Conservation (phyloP, 495 filamentous ascomycete genomes). For the Achaetomiella virescens region DNA sequence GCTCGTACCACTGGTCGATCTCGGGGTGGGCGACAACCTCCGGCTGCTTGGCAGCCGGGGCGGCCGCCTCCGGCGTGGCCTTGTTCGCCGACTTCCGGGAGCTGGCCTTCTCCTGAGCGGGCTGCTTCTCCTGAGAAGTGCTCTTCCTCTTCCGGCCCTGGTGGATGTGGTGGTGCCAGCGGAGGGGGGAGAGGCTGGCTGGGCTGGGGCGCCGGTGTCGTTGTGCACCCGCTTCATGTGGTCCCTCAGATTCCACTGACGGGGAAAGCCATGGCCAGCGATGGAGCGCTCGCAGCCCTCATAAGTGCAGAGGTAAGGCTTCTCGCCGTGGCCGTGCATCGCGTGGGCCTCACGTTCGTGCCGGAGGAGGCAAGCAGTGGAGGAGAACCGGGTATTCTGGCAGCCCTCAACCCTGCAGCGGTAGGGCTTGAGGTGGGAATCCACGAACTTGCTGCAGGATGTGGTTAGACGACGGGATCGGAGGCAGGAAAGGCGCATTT, state of each 20-base stretch:
- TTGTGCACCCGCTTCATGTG: conserved; percentile 93
- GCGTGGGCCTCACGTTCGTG: conserved; percentile 93
- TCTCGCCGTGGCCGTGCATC: conserved; percentile 88
- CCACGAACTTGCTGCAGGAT: conserved; percentile 75
- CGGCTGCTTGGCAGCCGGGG: conserved; percentile 25
- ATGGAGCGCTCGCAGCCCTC: conserved; percentile 75
- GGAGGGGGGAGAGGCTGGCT: conserved; percentile 32
- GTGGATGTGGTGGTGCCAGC: conserved; percentile 28
- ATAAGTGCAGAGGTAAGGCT: conserved; percentile 79
- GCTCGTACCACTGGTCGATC: conserved; percentile 42
- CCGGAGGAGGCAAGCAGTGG: conserved; percentile 88
- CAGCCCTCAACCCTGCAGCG: conserved; percentile 78
- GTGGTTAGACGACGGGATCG: conserved; percentile 27
- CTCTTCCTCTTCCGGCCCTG: conserved; percentile 46
- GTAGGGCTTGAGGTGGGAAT: conserved; percentile 91
- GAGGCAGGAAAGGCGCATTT: conserved; percentile 8
- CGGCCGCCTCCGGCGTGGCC: conserved; percentile 19
- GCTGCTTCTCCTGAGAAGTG: conserved; percentile 33
- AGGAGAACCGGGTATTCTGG: conserved; percentile 76
- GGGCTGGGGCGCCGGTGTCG: conserved; percentile 48
- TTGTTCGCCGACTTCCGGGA: conserved; percentile 36
- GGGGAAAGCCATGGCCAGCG: conserved; percentile 78
- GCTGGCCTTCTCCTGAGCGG: conserved; percentile 31
- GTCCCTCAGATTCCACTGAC: conserved; percentile 88
- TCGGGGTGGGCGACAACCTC: conserved; percentile 30